Evolutionary conservation across 441 rosid genomes (phyloP).

Genomic region (Adansonia rubrostipa): DNA sequence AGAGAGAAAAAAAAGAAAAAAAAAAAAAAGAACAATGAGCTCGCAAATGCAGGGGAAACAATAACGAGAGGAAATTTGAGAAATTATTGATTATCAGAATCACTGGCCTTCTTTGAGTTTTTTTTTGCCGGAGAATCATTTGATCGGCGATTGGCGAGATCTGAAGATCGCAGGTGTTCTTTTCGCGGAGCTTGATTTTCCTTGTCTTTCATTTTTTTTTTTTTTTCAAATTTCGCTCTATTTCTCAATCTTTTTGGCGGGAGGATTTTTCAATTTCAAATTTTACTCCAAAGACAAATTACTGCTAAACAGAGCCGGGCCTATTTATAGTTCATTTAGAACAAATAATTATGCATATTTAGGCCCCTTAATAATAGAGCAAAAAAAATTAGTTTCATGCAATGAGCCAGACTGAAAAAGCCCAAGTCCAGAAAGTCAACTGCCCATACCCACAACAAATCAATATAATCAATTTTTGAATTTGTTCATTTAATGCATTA

Average conservation of each 20-base stretch:
- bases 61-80: not conserved
- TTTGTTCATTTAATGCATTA: too few species aligned
- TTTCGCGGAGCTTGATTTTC: conserved; percentile 38
- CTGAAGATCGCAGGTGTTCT: conserved; percentile 30
- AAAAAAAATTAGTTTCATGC: too few species aligned
- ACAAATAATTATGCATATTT: not conserved
- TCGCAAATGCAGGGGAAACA: not conserved
- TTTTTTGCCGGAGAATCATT: conserved; percentile 41
- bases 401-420: not conserved
- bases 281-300: not conserved
- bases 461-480: not conserved
- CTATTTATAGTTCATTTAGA: not conserved
- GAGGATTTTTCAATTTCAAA: conserved; percentile 18
- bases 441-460: not conserved
- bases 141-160: conserved; percentile 26
- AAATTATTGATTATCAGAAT: not conserved
- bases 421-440: not conserved
- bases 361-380: not conserved
- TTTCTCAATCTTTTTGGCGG: conserved; percentile 34
- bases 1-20: not conserved
- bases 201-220: conserved; percentile 23
- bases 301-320: not conserved
- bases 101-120: conserved; percentile 27
- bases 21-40: not conserved
- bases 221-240: not conserved